A percentile compares a stretch with the other conserved stretches of the same genome.
Evolutionary conservation across 768 basidiomycete species (phyloP).

Genomic region (Mycena crocata): DNA sequence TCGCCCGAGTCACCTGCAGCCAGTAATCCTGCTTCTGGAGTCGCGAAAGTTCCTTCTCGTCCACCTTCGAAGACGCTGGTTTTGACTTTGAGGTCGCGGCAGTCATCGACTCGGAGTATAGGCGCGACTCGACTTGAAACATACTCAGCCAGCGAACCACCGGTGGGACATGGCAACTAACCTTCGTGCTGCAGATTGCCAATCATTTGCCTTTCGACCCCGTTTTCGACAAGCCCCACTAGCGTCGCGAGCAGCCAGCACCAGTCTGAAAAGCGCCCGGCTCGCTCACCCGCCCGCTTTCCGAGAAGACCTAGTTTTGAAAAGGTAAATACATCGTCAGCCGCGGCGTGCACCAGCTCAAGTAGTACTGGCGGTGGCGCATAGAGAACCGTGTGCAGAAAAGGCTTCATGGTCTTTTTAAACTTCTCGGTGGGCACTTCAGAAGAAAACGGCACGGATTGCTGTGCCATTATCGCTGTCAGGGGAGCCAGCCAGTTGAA

Average conservation of each 20-base stretch:
- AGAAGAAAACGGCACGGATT: slow-evolving; percentile 70
- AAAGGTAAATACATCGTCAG: slow-evolving; percentile 86
- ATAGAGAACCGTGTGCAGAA: slow-evolving; percentile 80
- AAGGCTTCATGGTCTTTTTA: slow-evolving; percentile 62
- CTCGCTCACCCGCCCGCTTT: slow-evolving; percentile 71
- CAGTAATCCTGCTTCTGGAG: slow-evolving; percentile 81
- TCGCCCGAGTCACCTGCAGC: slow-evolving; percentile 75
- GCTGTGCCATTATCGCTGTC: slow-evolving; percentile 76
- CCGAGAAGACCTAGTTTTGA: slow-evolving; percentile 78
- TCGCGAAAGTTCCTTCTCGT: slow-evolving; percentile 76
- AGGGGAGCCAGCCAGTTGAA: slow-evolving; percentile 89
- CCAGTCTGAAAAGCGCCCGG: slow-evolving; percentile 84
- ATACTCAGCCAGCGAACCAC: slow-evolving; percentile 19
- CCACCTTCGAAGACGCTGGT: slow-evolving; percentile 65
- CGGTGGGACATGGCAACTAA: slow-evolving; percentile 41
- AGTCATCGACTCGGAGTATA: slow-evolving; percentile 79
- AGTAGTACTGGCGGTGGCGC: slow-evolving; percentile 87
- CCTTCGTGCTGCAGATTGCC: slow-evolving; percentile 72
- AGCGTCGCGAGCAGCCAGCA: slow-evolving; percentile 87
- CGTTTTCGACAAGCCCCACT: slow-evolving; percentile 86
- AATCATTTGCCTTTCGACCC: slow-evolving; percentile 81
- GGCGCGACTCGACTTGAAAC: slow-evolving; percentile 72
- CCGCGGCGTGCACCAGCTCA: slow-evolving; percentile 77
- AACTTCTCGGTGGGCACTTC: slow-evolving; percentile 51
- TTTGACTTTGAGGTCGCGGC: slow-evolving; percentile 78